A percentile compares a stretch with the other conserved stretches of the same genome.
phyloP scores from a whole-genome alignment of 192 early-diverging fungal species.

The Backusella tuberculispora region DNA sequence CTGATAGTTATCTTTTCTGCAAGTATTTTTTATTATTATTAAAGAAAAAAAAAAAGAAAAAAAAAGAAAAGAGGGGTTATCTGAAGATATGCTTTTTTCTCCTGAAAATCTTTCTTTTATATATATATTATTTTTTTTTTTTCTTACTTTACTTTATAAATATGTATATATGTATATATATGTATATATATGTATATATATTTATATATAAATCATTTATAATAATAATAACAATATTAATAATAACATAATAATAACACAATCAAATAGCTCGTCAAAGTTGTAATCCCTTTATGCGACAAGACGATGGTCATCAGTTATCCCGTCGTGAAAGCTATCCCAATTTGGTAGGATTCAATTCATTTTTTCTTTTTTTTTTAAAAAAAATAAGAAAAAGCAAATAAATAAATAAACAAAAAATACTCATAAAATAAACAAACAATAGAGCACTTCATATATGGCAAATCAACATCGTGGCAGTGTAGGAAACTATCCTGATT shows the following conservation, averaged over 20 bases:
- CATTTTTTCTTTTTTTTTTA: not conserved
- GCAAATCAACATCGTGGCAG: constrained; percentile 6
- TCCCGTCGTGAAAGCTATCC: constrained; percentile 22
- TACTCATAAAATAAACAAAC: not conserved
- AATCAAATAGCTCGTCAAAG: constrained; percentile 2
- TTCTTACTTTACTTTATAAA: too few relatives aligned
- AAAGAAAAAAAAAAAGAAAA: not conserved
- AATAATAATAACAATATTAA: too few relatives aligned
- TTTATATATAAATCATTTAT: too few relatives aligned
- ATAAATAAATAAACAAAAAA: too few relatives aligned
- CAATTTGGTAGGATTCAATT: constrained; percentile 1
- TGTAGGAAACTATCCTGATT: constrained; percentile 17
- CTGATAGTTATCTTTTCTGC: constrained; percentile 8
- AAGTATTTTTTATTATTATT: not conserved
- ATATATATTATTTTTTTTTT: not conserved
- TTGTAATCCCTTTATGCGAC: constrained; percentile 14
- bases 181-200: too few relatives aligned
- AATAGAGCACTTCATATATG: constrained; percentile 17
- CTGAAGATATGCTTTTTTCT: constrained; percentile 14
- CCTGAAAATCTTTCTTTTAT: constrained; percentile 3
- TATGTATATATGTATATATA: too few relatives aligned
- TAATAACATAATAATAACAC: too few relatives aligned
- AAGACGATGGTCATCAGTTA: constrained; percentile 16
- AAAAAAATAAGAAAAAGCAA: not conserved
- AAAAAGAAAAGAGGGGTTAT: not conserved